Conservation (phyloP, 495 filamentous ascomycete species). For the Bryoglossum gracile region DNA sequence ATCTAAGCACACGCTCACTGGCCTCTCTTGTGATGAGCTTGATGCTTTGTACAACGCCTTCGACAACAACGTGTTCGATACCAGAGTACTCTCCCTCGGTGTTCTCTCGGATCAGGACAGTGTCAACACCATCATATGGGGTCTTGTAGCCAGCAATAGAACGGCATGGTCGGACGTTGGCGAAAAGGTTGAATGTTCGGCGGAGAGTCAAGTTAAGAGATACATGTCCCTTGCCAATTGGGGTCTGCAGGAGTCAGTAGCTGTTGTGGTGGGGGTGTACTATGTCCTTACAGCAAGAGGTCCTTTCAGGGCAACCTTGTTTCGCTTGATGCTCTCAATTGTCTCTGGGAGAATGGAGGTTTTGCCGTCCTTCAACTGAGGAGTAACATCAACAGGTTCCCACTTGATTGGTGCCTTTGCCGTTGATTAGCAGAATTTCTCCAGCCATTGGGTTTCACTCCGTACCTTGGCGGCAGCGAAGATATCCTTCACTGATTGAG, state of each 20-base stretch:
- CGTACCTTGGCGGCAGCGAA: conserved; percentile 87
- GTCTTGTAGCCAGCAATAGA: conserved; percentile 97
- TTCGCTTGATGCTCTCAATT: conserved; percentile 82
- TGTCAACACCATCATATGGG: conserved; percentile 96
- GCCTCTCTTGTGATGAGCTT: conserved; percentile 96
- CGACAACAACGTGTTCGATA: conserved; percentile 97
- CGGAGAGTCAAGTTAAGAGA: conserved; percentile 98
- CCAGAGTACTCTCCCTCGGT: conserved; percentile 99
- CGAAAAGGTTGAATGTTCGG: conserved; percentile 98
- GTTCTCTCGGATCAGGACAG: conserved; percentile 97
- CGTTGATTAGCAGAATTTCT: conserved; percentile 17
- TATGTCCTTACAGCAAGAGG: conserved; percentile 74
- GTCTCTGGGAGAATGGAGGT: conserved; percentile 86
- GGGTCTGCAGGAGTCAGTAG: conserved; percentile 54
- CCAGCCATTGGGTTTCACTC: conserved; percentile 5
- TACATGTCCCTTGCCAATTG: conserved; percentile 97
- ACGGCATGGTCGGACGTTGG: conserved; percentile 95
- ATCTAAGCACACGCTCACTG: conserved; percentile 87
- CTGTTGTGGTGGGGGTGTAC: neutral
- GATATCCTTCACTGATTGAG: conserved; percentile 95
- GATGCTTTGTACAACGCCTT: conserved; percentile 97
- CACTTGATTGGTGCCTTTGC: conserved; percentile 82
- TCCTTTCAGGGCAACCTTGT: conserved; percentile 95
- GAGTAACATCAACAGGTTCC: conserved; percentile 95
- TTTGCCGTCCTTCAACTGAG: conserved; percentile 84